Base-by-base conservation (phyloP, 2,329 filamentous ascomycete species). In the Ustulina deusta region DNA sequence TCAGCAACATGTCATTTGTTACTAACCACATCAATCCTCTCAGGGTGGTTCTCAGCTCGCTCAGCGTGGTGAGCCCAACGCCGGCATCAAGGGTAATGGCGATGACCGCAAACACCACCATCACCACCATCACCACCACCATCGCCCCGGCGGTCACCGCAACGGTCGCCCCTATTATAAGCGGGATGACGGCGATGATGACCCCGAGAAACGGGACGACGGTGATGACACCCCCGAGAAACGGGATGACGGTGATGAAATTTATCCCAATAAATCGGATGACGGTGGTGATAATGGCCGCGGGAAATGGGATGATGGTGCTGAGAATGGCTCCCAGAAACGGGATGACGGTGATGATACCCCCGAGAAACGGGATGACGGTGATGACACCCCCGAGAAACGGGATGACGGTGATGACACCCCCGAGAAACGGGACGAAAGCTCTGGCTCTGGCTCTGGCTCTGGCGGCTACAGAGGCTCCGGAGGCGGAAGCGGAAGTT, bases 51-150 rank as follows among this genome's bases (percentile, higher is more conserved):
- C 51, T 40, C 15, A 44, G 27, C 25, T 70, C 25, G 52, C 44
- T n/a, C 44, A 60, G 61, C 63, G 55, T 15, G 55, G 61, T 6
- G 51, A 66, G n/a, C n/a, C n/a, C n/a, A n/a, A n/a, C 13, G 42
- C 61, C 15, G 52, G 44, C 42, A n/a, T 51, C 49, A 56, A 69
- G 20, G 32, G 0, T n/a, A 58, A 52, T 29, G 42, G 36, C 1
- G 27, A 54, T 5, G 10, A 1, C 0, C 11, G 29, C 11, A 44
- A 29, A 10, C 44, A 56, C 32, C 27, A 44, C 2, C 17, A 63
- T 6, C 27, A 40, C 20, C 49, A 64, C 3, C 42, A 55, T 1
- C 60, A 66, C 3, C 60, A 61, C 22, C 54, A 68, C 17, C n/a
- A 61, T n/a, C 15, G 54, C 11, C 6, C 52, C 25, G 6, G 25